Evolutionary conservation across 495 filamentous ascomycete species (phyloP).

Genomic region (Glonium stellatum): DNA sequence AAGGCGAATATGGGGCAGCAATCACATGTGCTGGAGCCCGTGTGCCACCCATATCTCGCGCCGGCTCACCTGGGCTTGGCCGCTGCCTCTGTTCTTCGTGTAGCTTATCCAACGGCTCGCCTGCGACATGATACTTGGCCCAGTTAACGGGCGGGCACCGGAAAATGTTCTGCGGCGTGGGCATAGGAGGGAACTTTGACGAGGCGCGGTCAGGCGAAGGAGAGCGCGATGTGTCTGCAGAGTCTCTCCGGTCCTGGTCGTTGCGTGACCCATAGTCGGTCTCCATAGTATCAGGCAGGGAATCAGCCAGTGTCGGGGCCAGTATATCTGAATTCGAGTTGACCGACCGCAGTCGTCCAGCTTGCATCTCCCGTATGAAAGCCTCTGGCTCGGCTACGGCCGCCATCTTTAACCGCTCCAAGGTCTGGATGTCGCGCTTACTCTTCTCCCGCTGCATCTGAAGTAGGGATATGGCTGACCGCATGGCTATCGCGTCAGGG

Average conservation of each 20-base stretch:
- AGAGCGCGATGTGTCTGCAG: constrained; percentile 7
- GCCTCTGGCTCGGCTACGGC: constrained; percentile 61
- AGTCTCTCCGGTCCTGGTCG: constrained; percentile 35
- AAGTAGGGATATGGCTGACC: constrained; percentile 70
- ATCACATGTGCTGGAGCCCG: constrained; percentile 51
- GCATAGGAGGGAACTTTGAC: constrained; percentile 48
- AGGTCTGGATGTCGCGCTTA: constrained; percentile 57
- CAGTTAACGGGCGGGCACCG: constrained; percentile 84
- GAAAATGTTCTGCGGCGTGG: constrained; percentile 72
- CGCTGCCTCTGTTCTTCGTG: constrained; percentile 68
- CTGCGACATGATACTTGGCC: constrained; percentile 79
- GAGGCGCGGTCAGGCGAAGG: constrained; percentile 14
- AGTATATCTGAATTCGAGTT: constrained; percentile 12
- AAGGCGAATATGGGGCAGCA: constrained; percentile 68
- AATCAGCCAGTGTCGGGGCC: constrained; percentile 13
- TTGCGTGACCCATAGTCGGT: constrained; percentile 35
- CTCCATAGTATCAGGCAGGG: neutral
- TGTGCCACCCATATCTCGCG: constrained; percentile 32
- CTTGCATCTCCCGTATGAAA: constrained; percentile 55
- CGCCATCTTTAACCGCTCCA: constrained; percentile 55
- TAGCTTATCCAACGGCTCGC: constrained; percentile 70
- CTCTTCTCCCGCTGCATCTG: constrained; percentile 76
- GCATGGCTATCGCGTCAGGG: constrained; percentile 75
- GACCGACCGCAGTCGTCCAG: constrained; percentile 6
- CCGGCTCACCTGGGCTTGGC: constrained; percentile 48